phyloP scores from a whole-genome alignment of 306 rosid genomes.

The Abrus pulchellus region DNA sequence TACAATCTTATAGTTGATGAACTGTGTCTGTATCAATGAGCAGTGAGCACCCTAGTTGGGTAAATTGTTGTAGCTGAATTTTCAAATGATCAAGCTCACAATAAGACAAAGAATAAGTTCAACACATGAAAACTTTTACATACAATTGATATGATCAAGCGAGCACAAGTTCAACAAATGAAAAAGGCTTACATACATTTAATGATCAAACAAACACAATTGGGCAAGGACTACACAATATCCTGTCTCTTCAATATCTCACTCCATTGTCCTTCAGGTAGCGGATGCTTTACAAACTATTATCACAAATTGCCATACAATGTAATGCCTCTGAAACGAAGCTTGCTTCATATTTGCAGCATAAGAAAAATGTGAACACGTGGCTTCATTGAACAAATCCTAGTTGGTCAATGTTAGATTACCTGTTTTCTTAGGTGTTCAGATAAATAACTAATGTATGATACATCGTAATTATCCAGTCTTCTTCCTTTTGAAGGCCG shows the following conservation, averaged over 20 bases:
- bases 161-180: slow-evolving; percentile 21
- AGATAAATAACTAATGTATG: slow-evolving; percentile 32
- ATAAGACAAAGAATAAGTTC: neutral
- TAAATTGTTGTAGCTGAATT: neutral
- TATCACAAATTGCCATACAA: slow-evolving; percentile 34
- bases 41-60: neutral
- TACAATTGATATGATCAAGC: neutral
- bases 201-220: slow-evolving; percentile 16
- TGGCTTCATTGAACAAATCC: slow-evolving; percentile 33
- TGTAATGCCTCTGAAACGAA: slow-evolving; percentile 5
- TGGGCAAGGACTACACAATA: slow-evolving; percentile 12
- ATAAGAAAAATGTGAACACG: slow-evolving; percentile 26
- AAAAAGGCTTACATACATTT: slow-evolving; percentile 8
- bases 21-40: neutral
- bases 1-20: neutral
- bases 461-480: slow-evolving; percentile 49
- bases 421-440: slow-evolving; percentile 23
- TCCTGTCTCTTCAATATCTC: slow-evolving; percentile 14
- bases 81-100: slow-evolving; percentile 13
- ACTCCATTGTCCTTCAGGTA: slow-evolving; percentile 31
- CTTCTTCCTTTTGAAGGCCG: slow-evolving; percentile 70
- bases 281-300: slow-evolving; percentile 33
- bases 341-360: slow-evolving; percentile 37
- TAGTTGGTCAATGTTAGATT: slow-evolving; percentile 29
- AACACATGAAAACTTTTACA: neutral